Evolutionary conservation across 2,329 filamentous ascomycete species (phyloP), one percentile per base, ranked within the genome.

Genomic region (Tolypocladium sp.): DNA sequence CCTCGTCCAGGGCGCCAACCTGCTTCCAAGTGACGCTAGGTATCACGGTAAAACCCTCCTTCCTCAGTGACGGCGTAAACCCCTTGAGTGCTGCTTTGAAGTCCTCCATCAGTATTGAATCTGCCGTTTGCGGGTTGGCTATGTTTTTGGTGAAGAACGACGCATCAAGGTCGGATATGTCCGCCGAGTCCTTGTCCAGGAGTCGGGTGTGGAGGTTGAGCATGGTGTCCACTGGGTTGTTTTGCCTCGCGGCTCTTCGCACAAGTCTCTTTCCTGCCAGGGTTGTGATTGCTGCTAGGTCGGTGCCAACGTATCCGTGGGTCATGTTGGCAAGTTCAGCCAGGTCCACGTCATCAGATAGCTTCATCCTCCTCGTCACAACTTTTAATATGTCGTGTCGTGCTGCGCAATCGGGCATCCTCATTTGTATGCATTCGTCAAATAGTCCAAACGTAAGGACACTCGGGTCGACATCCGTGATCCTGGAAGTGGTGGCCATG

Each of bases 31-130:
- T 96, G 6, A 94, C 93, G 70, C 92, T 88, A 9, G 94, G 94
- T 52, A 97, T 91, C 0, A 91, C 94, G 15, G 91, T 92, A 73
- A 99, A 99, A 54, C 94, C 94, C 75, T 99, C 93, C 56, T 92
- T 87, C 71, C 33, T 92, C 85, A 70, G 91, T 83, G 62, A 96
- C 84, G 76, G 76, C 0, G 70, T 71, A 42, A 72, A 75, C 60
- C 84, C 83, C 12, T 89, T 84, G 3, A 97, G 81, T 3, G 92
- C 92, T 1, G 79, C 77, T 30, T 88, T 77, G 72, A 97, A 94
- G 63, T 96, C 76, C 75, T 71, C 65, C 25, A 70, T 64, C 3
- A 63, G 67, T 4, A 72, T 9, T 1, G 64, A 55, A 15, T 37
- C 58, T 4, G 27, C 51, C 0, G 56, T 52, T 12, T 52, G 40